These are phyloP conservation scores for Sarcodon aspratus DNA, from an alignment of 768 basidiomycete genomes.

Conservation along the genomic window DNA sequence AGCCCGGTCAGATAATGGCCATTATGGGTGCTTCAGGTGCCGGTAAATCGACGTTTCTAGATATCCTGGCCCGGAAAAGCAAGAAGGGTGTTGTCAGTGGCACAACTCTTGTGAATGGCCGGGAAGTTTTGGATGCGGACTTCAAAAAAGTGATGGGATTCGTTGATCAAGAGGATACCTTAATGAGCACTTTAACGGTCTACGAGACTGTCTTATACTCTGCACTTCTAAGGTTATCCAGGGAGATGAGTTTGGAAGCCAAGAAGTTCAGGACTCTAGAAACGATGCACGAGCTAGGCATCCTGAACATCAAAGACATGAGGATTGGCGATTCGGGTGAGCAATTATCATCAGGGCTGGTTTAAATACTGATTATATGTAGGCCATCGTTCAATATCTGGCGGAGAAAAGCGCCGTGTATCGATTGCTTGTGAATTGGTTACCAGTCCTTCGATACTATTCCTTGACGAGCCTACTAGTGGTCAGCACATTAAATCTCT, in stretches of 20 bases:
- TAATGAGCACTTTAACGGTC: slow-evolving; percentile 95
- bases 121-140: slow-evolving; percentile 57
- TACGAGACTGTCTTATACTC: slow-evolving; percentile 97
- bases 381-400: slow-evolving; percentile 88
- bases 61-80: slow-evolving; percentile 85
- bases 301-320: slow-evolving; percentile 80
- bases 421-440: slow-evolving; percentile 98
- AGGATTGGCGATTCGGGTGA: slow-evolving; percentile 81
- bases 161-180: slow-evolving; percentile 96
- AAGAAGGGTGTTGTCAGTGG: slow-evolving; percentile 76
- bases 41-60: slow-evolving; percentile 92
- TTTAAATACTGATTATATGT: not conserved
- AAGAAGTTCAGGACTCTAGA: slow-evolving; percentile 92
- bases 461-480: slow-evolving; percentile 95
- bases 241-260: slow-evolving; percentile 93
- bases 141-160: slow-evolving; percentile 87
- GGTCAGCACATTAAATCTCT: slow-evolving; percentile 28
- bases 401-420: slow-evolving; percentile 94
- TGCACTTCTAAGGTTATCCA: slow-evolving; percentile 77
- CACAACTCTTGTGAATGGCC: slow-evolving; percentile 76
- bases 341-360: slow-evolving; percentile 11
- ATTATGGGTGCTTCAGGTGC: slow-evolving; percentile 97
- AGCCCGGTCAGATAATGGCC: slow-evolving; percentile 86
- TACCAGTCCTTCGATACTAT: slow-evolving; percentile 90
- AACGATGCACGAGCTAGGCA: slow-evolving; percentile 93